Conservation (phyloP, 495 filamentous ascomycete genomes). For the Annulohypoxylon maeteangense region DNA sequence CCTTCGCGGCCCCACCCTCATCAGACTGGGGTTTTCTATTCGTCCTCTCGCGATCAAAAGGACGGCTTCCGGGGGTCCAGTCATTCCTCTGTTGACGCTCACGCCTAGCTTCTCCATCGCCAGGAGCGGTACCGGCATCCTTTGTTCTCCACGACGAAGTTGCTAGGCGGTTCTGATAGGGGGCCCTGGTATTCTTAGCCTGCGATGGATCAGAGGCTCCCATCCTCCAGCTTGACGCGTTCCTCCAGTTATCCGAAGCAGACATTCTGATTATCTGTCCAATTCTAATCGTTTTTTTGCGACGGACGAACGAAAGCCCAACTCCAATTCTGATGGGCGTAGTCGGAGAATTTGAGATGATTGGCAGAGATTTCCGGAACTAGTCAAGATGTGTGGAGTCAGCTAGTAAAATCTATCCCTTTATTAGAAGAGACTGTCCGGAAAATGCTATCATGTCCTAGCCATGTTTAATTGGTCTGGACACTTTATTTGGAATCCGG, state of each 20-base stretch:
- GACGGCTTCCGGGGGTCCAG: constrained; percentile 3
- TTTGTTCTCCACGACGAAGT: constrained; percentile 20
- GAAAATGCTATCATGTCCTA: not conserved
- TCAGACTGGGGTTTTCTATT: constrained; percentile 35
- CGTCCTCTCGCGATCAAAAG: constrained; percentile 30
- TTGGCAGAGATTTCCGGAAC: constrained; percentile 16
- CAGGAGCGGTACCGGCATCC: not conserved
- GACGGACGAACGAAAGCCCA: not conserved
- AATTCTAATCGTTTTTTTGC: not conserved
- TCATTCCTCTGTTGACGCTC: not conserved
- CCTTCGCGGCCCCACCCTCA: constrained; percentile 43
- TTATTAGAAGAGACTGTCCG: not conserved
- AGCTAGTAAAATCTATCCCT: constrained; percentile 10
- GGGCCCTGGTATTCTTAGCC: not conserved
- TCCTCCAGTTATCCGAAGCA: constrained; percentile 16
- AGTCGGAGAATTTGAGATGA: constrained; percentile 4
- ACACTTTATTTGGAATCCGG: constrained; percentile 6
- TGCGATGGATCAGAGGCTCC: not conserved
- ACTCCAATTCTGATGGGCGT: not conserved
- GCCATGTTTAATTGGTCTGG: not conserved
- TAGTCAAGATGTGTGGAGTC: constrained; percentile 22
- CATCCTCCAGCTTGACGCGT: constrained; percentile 23
- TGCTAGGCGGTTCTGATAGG: not conserved
- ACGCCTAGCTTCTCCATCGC: not conserved
- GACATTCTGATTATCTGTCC: constrained; percentile 13